phyloP scores from a whole-genome alignment of 768 basidiomycete genomes.

The Mycena haematopus region DNA sequence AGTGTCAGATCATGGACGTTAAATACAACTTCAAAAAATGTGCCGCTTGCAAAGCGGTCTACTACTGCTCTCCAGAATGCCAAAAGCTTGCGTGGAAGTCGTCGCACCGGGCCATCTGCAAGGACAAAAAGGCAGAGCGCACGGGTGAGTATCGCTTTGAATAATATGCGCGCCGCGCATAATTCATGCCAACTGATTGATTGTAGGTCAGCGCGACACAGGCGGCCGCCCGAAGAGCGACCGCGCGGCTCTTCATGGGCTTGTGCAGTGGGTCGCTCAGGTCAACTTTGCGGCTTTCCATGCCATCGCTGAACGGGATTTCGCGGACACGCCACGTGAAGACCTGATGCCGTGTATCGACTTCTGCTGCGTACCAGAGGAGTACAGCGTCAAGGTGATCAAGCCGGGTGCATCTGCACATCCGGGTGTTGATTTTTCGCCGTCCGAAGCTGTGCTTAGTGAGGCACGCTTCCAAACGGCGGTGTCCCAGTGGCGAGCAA shows the following conservation, averaged over 20 bases:
- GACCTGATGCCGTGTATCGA: constrained; percentile 42
- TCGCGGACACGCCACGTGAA: constrained; percentile 31
- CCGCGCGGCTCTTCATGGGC: constrained; percentile 38
- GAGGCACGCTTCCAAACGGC: constrained; percentile 40
- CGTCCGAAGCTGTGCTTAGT: constrained; percentile 12
- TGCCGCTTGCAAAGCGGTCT: constrained; percentile 37
- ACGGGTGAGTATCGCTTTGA: constrained; percentile 32
- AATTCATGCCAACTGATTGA: neutral
- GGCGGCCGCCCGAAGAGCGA: constrained; percentile 39
- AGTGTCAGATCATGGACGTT: constrained; percentile 43
- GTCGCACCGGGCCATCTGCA: constrained; percentile 41
- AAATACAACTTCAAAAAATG: constrained; percentile 43
- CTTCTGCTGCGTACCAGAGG: constrained; percentile 37
- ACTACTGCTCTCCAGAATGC: constrained; percentile 48
- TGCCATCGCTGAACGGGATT: constrained; percentile 32
- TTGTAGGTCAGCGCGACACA: constrained; percentile 39
- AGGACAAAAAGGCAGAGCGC: constrained; percentile 41
- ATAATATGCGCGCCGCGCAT: neutral
- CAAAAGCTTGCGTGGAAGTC: constrained; percentile 44
- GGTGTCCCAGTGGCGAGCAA: constrained; percentile 29
- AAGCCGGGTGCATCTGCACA: constrained; percentile 17
- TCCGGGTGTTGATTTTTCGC: constrained; percentile 29
- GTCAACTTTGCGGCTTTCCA: constrained; percentile 35
- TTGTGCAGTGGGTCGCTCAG: constrained; percentile 39
- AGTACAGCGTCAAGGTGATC: constrained; percentile 34